Evolutionary conservation across 2,329 filamentous ascomycete genomes (phyloP).

Genomic region (Apiospora saccharicola): DNA sequence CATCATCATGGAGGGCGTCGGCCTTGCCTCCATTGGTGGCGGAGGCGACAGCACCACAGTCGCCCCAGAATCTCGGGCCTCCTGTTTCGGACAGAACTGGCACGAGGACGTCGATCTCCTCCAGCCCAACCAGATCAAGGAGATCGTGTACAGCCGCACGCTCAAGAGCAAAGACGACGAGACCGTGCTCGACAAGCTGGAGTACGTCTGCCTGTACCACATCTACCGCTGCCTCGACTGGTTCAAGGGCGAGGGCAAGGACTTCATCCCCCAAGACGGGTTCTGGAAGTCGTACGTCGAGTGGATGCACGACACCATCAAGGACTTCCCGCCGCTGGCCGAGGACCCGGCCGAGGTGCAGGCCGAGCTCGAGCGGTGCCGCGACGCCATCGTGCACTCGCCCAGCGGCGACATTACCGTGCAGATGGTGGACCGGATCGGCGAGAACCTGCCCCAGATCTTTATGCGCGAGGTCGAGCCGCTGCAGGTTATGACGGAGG

Average conservation of each 20-base stretch:
- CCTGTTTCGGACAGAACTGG: conserved; percentile 14
- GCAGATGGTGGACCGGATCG: conserved; percentile 21
- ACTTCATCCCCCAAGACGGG: background rate
- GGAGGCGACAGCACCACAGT: background rate
- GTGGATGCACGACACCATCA: conserved; percentile 23
- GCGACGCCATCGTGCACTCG: conserved; percentile 8
- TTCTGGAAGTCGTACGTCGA: conserved; percentile 22
- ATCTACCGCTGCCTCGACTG: conserved; percentile 11
- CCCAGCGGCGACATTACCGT: conserved; percentile 16
- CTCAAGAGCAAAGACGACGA: conserved; percentile 18
- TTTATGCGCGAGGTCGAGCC: conserved; percentile 17
- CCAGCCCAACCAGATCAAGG: conserved; percentile 3
- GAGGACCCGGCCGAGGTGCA: background rate
- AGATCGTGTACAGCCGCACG: conserved; percentile 9
- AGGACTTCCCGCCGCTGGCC: conserved; percentile 15
- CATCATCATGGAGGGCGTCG: conserved; percentile 4
- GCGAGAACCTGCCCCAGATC: conserved; percentile 17
- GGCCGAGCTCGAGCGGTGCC: conserved; percentile 11
- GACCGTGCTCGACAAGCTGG: background rate
- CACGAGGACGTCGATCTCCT: conserved; percentile 1
- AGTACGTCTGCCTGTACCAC: conserved; percentile 3
- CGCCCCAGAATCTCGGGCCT: background rate
- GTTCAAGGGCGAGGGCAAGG: conserved; percentile 10
- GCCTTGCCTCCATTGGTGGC: background rate
- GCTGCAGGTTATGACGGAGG: conserved; percentile 15